Evolutionary conservation across 176 grass and related monocot genomes (phyloP).

Genomic region (Musa beccarii): DNA sequence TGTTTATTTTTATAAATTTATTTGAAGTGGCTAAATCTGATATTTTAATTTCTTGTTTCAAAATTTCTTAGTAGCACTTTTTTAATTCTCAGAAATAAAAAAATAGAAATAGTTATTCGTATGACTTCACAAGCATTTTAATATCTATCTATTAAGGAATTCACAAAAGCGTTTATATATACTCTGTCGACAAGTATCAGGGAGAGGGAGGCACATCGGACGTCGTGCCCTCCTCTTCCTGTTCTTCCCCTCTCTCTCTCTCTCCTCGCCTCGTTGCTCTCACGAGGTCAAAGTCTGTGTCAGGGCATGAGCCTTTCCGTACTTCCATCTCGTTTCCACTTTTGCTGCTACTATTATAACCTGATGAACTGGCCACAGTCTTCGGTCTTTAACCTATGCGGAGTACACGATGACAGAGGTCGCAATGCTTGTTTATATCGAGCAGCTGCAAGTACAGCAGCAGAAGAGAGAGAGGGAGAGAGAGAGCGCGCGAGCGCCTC

Average conservation of each 20-base stretch:
- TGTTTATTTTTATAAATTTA: no score
- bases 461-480: no score
- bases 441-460: no score
- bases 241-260: no score
- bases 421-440: no score
- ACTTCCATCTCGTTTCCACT: neutral
- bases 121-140: neutral
- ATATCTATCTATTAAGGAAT: neutral
- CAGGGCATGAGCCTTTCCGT: neutral
- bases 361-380: neutral
- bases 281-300: slow-evolving; percentile 3
- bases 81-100: no score
- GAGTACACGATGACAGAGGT: neutral
- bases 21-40: no score
- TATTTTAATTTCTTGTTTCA: no score
- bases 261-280: neutral
- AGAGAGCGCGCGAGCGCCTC: no score
- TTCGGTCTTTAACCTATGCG: neutral
- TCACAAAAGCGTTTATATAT: neutral
- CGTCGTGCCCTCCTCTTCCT: neutral
- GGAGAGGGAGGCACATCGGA: neutral
- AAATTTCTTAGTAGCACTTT: no score
- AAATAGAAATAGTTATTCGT: no score
- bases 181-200: neutral
- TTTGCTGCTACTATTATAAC: neutral